Base-by-base conservation (phyloP, 2,329 filamentous ascomycete genomes). In the Colletotrichum echinochloae region DNA sequence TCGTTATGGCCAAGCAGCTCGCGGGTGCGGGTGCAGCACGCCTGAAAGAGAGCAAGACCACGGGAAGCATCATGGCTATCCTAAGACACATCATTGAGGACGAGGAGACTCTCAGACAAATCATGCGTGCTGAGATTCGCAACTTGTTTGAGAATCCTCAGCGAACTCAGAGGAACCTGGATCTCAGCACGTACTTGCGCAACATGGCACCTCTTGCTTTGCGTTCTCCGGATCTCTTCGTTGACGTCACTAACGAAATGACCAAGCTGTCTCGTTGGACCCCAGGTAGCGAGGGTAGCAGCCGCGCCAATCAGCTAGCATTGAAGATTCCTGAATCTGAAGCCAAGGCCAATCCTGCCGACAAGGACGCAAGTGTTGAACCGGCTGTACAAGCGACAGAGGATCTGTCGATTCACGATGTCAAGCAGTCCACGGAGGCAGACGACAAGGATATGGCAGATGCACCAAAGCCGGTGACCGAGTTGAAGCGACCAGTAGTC, bases 21-120 rank as follows among this genome's bases (percentile, higher is more conserved):
- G 91, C 94, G 26, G 93, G 92, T 33, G 88, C 90, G 37, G 92
- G 93, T 8, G 93, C 94, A 37, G 89, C 92, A 65, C 91, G 91
- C 65, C 87, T 99, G 12, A 86, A 83, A 71, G 85, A 87, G 49
- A 85, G 83, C 2, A 84, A 83, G 63, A 81, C 89, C 48, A 83
- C 85, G 3, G 80, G 84, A 28, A 88, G 92, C 67, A 92, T 97
- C 76, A 91, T 98, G 87, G 88, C 95, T 16, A 91, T 98, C 62
- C 84, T 99, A 52, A 91, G 97, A 49, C 96, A 99, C 77, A 91
- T 99, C 73, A 89, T 98, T 64, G 96, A 99, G 81, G 97, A 99
- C 77, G 94, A 97, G 60, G 91, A 94, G 23, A 96, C 92, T 2
- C 88, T 98, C 71, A 94, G 93, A 74, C 94, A 98, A 78, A 91